Evolutionary conservation across 768 basidiomycete species (phyloP).

Genomic region (Phylloporus sp.): DNA sequence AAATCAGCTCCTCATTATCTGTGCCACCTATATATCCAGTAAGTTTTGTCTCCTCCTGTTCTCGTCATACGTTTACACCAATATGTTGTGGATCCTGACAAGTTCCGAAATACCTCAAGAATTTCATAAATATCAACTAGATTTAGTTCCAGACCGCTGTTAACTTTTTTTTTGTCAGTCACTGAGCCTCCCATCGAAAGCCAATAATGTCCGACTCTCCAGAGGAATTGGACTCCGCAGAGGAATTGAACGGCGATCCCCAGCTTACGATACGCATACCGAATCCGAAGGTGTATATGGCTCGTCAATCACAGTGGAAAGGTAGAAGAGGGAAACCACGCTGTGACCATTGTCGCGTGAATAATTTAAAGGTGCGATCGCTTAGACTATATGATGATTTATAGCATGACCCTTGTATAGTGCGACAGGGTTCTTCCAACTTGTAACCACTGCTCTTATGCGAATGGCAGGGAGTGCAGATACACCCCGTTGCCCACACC

Average conservation of each 20-base stretch:
- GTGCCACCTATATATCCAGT: slow-evolving; percentile 10
- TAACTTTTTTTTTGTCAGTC: slow-evolving; percentile 19
- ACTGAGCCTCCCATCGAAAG: slow-evolving; percentile 8
- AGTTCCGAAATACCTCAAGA: slow-evolving; percentile 5
- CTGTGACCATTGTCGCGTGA: slow-evolving; percentile 67
- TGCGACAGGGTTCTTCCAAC: slow-evolving; percentile 67
- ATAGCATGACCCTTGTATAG: slow-evolving; percentile 32
- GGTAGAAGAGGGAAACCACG: slow-evolving; percentile 70
- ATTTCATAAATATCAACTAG: slow-evolving; percentile 5
- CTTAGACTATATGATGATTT: slow-evolving; percentile 1
- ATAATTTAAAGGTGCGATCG: slow-evolving; percentile 62
- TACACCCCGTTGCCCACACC: slow-evolving; percentile 73
- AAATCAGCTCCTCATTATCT: slow-evolving; percentile 6
- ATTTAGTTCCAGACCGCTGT: slow-evolving; percentile 1
- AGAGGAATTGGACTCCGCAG: slow-evolving; percentile 36
- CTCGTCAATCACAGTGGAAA: slow-evolving; percentile 69
- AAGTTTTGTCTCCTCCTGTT: slow-evolving; percentile 10
- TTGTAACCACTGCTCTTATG: slow-evolving; percentile 70
- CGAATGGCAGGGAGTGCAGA: slow-evolving; percentile 57
- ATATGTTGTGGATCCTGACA: slow-evolving; percentile 4
- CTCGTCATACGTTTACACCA: slow-evolving; percentile 5
- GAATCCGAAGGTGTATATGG: slow-evolving; percentile 62
- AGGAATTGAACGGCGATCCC: slow-evolving; percentile 42
- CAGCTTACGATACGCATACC: slow-evolving; percentile 63
- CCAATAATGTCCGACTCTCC: slow-evolving; percentile 33